Base-by-base conservation (phyloP, 2,329 filamentous ascomycete species). In the Coniella lustricola region DNA sequence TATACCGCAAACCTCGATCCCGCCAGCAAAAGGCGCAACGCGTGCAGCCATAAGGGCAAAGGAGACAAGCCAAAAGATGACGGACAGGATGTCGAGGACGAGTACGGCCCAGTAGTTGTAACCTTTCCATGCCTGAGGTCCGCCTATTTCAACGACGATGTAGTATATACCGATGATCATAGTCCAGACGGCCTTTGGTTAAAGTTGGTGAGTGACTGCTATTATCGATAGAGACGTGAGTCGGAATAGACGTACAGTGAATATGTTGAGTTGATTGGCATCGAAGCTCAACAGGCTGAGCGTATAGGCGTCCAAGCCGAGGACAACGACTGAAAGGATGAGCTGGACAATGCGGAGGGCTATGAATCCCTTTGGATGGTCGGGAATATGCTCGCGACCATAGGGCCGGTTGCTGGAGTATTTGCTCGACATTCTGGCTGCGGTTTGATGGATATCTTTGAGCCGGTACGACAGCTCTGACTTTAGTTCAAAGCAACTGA, bases 51-150 rank as follows among this genome's bases (percentile, higher is more conserved):
- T 58, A 14, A 72, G 54, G 12, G 66, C 68, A 35, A 74, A 71
- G 1, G 68, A 64, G 44, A 63, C 55, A 32, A 76, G 62, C 77
- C 76, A 81, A 60, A 80, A 73, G 48, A 81, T 51, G 46, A 74
- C 58, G 25, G 75, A 67, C 49, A 74, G 67, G 17, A 74, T 67
- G 53, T 81, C 76, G 33, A 80, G 63, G 18, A 64, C 65, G 3
- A 80, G 60, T 7, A 75, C 65, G 21, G 72, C 72, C 70, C 74
- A 78, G 61, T 74, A 74, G 60, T 79, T 80, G 61, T 73, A 77
- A 2, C 29, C 38, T 16, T 22, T 33, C 20, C 16, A 40, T 17
- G 66, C 56, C 2, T 60, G 59, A n/a, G 68, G 64, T 1, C 62
- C 57, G 18, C 63, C 64, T 33, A 63, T 66, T 36, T 68, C 63